Evolutionary conservation across 306 rosid species (phyloP), one percentile per base, ranked within the genome.

Genomic region (Castanea crenata): DNA sequence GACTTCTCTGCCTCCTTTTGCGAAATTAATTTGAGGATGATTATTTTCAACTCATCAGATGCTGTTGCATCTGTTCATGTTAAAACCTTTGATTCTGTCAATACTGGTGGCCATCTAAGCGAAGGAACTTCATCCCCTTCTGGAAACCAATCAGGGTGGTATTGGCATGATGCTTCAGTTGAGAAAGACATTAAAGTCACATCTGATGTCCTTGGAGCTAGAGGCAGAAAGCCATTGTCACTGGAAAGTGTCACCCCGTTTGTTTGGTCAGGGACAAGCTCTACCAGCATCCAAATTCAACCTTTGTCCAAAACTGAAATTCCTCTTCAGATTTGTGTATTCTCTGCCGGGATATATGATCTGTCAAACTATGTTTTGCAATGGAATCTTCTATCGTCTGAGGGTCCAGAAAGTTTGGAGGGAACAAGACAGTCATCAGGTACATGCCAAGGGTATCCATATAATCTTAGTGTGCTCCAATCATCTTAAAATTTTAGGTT

Each of bases 221-320:
- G 71, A 78, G 63, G 76, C 5, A 86, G 72, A 57, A 89, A 86
- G 81, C 81, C 91, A 49, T 49, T 65, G 7, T 78, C 90, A 2
- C 65, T 89, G 27, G 91, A 87, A 34, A 83, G 92, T 74, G 96
- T 86, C 29, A 55, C 93, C 69, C 88, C 96, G 1, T 90, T 84
- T 81, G 83, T 95, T 72, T 95, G 99, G 99, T 89, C 98, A 1
- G 98, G 96, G 68, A 84, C 97, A 23, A 91, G 98, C 85, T 91
- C 98, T 19, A 90, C 94, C 58, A 83, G 71, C 79, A 78, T 89
- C 62, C 84, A 82, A 76, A 83, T 95, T 56, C 88, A 90, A 77
- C 88, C 97, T 3, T 55, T 83, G 84, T 91, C 99, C 69, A 73
- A 85, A 1, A 77, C 82, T 5, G 93, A 90, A 78, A 83, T 92